Evolutionary conservation across 768 basidiomycete genomes (phyloP), one percentile per base, ranked within the genome.

Genomic region (Boletus rex-veris): DNA sequence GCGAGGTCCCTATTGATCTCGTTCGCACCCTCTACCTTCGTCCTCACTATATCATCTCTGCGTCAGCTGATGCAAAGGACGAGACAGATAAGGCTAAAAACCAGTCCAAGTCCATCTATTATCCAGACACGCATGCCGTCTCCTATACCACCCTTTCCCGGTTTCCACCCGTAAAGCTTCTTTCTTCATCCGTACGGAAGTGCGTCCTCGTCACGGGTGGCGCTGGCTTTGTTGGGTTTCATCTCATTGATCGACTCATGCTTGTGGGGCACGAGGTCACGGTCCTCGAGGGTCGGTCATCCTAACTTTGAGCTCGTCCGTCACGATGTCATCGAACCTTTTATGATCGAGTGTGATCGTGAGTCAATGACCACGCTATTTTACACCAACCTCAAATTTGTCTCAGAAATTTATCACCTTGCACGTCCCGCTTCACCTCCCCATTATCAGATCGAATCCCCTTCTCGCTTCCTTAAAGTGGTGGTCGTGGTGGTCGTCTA

Each of bases 261-360:
- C 81, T 98, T 58, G 83, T 98, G 48, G 97, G 97, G 15, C 97
- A 99, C 67, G 94, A 98, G 71, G 93, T 96, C 62, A 94, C 92
- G 52, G 96, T 98, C 59, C 74, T 97, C 52, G 96, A 98, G 93
- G 93, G 80, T 93, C 53, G 97, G 97, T 9, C 97, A 99, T 72
- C 97, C 97, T 57, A 98, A 98, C 76, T 99, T 99, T 63, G 96
- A 98, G 74, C 78, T 99, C 75, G 92, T 98, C 60, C 85, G 97
- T 54, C 97, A 98, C 71, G 97, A 99, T 68, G 90, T 99, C 21
- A 88, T 98, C 40, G 90, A 98, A 65, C 93, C 95, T 1, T 95
- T 97, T 76, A 90, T 96, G 86, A 96, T 97, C 71, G 97, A 99
- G 71, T 96, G 94, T 58, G 97, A 99, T 73, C 94, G 92, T 94